Evolutionary conservation across 1,139 yeast genomes (phyloP).

Genomic region (Taphrina confusa): DNA sequence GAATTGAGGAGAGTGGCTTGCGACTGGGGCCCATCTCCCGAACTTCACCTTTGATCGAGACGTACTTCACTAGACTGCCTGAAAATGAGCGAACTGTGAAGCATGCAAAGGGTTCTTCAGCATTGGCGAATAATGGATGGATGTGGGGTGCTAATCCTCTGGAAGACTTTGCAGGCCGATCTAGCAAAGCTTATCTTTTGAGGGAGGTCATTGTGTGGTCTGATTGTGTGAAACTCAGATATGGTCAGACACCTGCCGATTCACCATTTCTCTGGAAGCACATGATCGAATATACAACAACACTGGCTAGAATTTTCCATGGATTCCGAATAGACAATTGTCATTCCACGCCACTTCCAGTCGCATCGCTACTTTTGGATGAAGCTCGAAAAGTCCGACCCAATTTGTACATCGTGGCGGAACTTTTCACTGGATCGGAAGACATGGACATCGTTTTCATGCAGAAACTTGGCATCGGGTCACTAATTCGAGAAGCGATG

Average conservation of each 20-base stretch:
- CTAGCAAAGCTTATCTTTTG: constrained; percentile 77
- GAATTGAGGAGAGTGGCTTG: constrained; percentile 81
- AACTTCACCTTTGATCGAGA: constrained; percentile 69
- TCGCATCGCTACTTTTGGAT: constrained; percentile 84
- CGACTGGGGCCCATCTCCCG: constrained; percentile 64
- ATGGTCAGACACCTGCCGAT: constrained; percentile 73
- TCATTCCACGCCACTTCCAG: constrained; percentile 94
- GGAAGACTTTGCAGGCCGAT: constrained; percentile 82
- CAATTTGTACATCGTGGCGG: constrained; percentile 88
- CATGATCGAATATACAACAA: constrained; percentile 74
- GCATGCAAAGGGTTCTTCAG: constrained; percentile 59
- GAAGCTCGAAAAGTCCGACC: constrained; percentile 84
- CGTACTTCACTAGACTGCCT: constrained; percentile 77
- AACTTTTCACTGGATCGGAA: constrained; percentile 89
- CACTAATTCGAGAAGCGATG: constrained; percentile 94
- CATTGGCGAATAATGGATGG: constrained; percentile 96
- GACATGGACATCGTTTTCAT: constrained; percentile 86
- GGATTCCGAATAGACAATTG: constrained; percentile 95
- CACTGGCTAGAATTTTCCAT: constrained; percentile 73
- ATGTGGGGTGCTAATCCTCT: constrained; percentile 96
- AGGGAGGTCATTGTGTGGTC: constrained; percentile 98
- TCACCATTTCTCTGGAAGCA: constrained; percentile 88
- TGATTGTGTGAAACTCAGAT: constrained; percentile 90
- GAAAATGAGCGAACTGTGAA: constrained; percentile 43
- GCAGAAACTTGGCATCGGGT: constrained; percentile 82